These are phyloP conservation scores for Euphrasia confusa DNA, from an alignment of 257 asterid genomes.

Conservation along the genomic window DNA sequence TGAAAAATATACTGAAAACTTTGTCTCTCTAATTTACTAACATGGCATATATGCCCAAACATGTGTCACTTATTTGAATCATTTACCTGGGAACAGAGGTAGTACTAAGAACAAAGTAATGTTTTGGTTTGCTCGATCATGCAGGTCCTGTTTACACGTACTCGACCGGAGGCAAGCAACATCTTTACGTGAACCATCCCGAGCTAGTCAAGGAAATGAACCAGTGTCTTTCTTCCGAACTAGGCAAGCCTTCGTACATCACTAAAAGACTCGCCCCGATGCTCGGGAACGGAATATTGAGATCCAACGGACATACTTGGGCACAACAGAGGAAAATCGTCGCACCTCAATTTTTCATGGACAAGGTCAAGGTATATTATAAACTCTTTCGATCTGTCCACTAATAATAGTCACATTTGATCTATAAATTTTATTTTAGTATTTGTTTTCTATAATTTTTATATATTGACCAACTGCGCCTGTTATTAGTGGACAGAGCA, in stretches of 20 bases:
- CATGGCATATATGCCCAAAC: slow-evolving; percentile 1
- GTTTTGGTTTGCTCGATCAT: not conserved
- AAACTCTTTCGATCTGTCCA: too few relatives aligned
- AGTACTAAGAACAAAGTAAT: too few relatives aligned
- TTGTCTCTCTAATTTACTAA: slow-evolving; percentile 4
- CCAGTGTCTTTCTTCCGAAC: slow-evolving; percentile 36
- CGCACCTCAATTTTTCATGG: slow-evolving; percentile 77
- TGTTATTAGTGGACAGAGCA: too few relatives aligned
- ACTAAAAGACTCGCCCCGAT: slow-evolving; percentile 82
- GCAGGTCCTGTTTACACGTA: slow-evolving; percentile 66
- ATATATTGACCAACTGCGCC: too few relatives aligned
- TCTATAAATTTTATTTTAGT: too few relatives aligned
- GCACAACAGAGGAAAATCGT: slow-evolving; percentile 73
- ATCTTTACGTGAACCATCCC: slow-evolving; percentile 66
- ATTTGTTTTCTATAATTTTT: too few relatives aligned
- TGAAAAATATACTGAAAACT: not conserved
- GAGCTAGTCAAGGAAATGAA: slow-evolving; percentile 77
- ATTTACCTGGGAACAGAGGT: too few relatives aligned
- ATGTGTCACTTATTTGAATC: too few relatives aligned
- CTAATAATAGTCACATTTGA: too few relatives aligned
- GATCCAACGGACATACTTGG: slow-evolving; percentile 79
- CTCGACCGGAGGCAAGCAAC: slow-evolving; percentile 72
- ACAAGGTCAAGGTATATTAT: slow-evolving; percentile 84
- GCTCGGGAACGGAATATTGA: slow-evolving; percentile 85
- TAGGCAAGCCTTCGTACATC: slow-evolving; percentile 77